Evolutionary conservation across 2,329 filamentous ascomycete genomes (phyloP), one percentile per base, ranked within the genome.

Genomic region (Ceratocystis ficicola): DNA sequence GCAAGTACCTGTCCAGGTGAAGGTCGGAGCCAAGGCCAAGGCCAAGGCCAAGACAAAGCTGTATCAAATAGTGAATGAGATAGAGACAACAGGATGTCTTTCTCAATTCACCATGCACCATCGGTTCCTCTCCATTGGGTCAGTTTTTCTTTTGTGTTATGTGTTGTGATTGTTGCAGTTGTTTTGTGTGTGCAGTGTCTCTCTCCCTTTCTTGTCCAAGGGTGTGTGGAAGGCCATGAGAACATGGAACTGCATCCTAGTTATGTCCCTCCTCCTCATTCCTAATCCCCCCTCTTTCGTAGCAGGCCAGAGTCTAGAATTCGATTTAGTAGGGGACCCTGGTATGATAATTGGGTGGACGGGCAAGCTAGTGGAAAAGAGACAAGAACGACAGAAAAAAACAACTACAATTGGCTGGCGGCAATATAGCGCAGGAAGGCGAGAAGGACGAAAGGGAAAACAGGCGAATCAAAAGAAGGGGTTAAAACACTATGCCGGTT

Each of bases 281-380:
- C 52, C 52, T 20, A 15, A 5, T 57, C 52, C 25, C 22, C 25
- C 25, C 52, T 20, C 20, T 28, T 30, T 57, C 22, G 30, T 36
- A 59, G 32, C 55, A n/a, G 55, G 55, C 55, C 25, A 59, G 55
- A 59, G 55, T 59, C 55, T 59, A 59, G 55, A 59, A 59, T 20
- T 41, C 28, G 20, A 36, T 59, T 59, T 30, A 15, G 28, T 30
- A 36, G 55, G 55, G 55, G 15, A 30, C 30, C 25, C 55, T 52
- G 15, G 48, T 28, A 15, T 28, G 8, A 52, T 52, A 5, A 52
- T 52, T 17, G 8, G 32, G 25, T 10, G 32, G 55, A 36, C 28
- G 15, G 55, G 55, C 55, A n/a, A 30, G 30, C 30, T 32, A 59
- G 22, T 7, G 46, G 22, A 59, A 59, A 22, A 59, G 52, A 59